Percentiles rank a stretch among this genome's conserved stretches.
phyloP scores from a whole-genome alignment of 805 yeast species.

The Peterozyma toletana region DNA sequence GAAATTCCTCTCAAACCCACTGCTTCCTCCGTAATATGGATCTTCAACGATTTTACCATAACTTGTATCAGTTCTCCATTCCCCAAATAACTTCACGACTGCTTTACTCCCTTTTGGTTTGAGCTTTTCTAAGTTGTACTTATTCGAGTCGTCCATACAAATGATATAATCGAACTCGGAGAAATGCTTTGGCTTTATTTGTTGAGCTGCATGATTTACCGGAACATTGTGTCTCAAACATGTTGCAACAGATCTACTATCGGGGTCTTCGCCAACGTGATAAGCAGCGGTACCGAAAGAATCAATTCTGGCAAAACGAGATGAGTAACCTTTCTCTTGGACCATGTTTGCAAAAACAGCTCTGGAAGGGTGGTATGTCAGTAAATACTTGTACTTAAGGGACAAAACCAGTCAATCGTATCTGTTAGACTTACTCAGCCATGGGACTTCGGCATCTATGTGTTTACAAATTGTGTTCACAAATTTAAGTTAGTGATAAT shows the following conservation, averaged over 20 bases:
- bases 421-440: conserved; percentile 56
- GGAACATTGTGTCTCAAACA: conserved; percentile 71
- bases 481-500: background rate
- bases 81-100: conserved; percentile 63
- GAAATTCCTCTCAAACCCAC: conserved; percentile 78
- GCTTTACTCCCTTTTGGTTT: conserved; percentile 43
- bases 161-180: conserved; percentile 58
- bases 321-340: conserved; percentile 34
- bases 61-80: conserved; percentile 54
- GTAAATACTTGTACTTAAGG: background rate
- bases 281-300: conserved; percentile 87
- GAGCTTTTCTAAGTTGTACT: conserved; percentile 39
- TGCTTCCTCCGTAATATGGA: conserved; percentile 86
- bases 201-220: conserved; percentile 69
- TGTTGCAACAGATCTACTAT: conserved; percentile 59
- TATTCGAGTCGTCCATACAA: conserved; percentile 64
- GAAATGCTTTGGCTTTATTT: conserved; percentile 45
- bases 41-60: conserved; percentile 65
- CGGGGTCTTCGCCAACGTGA: conserved; percentile 82
- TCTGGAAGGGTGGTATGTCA: conserved; percentile 11
- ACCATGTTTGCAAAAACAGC: conserved; percentile 75
- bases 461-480: conserved; percentile 6
- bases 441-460: conserved; percentile 89
- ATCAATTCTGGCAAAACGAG: conserved; percentile 52
- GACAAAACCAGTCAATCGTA: background rate